Conservation (phyloP, 2,329 filamentous ascomycete species). For the Westerdykella sp. region DNA sequence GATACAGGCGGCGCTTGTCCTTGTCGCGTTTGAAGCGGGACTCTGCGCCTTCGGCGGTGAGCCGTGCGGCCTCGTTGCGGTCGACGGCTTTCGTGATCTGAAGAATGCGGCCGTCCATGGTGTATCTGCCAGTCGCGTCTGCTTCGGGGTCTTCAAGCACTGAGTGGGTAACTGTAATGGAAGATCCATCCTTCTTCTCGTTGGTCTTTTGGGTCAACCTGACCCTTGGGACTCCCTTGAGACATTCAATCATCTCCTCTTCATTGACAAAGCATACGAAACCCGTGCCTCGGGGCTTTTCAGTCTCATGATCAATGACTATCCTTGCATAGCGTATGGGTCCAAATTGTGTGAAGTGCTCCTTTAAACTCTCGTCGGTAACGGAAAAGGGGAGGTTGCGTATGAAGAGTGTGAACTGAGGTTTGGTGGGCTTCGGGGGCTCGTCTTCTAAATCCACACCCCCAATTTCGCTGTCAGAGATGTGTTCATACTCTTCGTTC, state of each 20-base stretch:
- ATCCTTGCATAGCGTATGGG: constrained; percentile 84
- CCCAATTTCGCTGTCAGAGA: constrained; percentile 41
- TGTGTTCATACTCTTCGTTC: constrained; percentile 33
- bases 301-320: constrained; percentile 79
- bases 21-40: constrained; percentile 63
- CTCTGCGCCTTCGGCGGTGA: constrained; percentile 62
- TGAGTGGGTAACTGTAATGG: constrained; percentile 52
- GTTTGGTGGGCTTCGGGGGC: constrained; percentile 44
- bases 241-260: constrained; percentile 68
- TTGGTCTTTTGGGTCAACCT: constrained; percentile 35
- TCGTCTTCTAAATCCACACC: constrained; percentile 25
- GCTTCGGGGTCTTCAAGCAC: constrained; percentile 79
- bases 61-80: constrained; percentile 68
- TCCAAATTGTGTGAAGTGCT: constrained; percentile 85
- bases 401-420: constrained; percentile 77
- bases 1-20: constrained; percentile 84
- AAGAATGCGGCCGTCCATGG: constrained; percentile 80
- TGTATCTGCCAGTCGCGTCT: constrained; percentile 80
- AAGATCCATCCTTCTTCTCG: constrained; percentile 31
- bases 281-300: constrained; percentile 81
- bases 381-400: constrained; percentile 89
- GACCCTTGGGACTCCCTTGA: constrained; percentile 61
- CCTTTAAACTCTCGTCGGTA: constrained; percentile 73
- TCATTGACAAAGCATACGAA: constrained; percentile 87
- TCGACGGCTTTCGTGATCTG: constrained; percentile 80